Evolutionary conservation across 1,284 basidiomycete species (phyloP), one percentile per base, ranked within the genome.

Genomic region (Hortiboletus rubellus): DNA sequence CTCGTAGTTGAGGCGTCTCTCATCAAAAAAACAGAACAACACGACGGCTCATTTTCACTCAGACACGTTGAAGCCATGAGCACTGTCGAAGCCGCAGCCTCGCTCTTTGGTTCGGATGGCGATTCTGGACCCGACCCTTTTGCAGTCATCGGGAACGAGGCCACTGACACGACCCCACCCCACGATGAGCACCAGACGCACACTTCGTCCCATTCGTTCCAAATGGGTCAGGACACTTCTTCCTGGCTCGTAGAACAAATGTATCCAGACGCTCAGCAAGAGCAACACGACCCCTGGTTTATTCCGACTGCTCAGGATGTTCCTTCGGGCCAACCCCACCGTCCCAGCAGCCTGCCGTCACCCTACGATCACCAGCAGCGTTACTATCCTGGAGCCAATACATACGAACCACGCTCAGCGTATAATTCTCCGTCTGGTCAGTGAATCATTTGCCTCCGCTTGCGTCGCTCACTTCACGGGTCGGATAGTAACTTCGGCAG

Each of bases 61-160:
- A 49, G 50, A 69, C 72, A 74, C 73, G 73, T 60, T 72, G 69
- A 60, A 72, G 54, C 67, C 62, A 88, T 87, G 85, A 81, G 77
- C 71, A 76, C 79, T 57, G 82, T 86, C 56, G 88, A 90, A 78
- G 84, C 87, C 64, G 90, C 89, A 48, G 87, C 89, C 54, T 84
- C 87, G 56, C 84, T 91, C 45, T 92, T 92, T 76, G 86, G 84
- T 52, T 74, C 81, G 45, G 80, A 83, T 30, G 76, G 60, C 46
- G 80, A 89, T 68, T 66, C 81, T 54, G 75, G 76, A 24, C 77
- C 79, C 38, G 88, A 90, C 74, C 83, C 83, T 44, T 91, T 91
- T 73, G 80, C 86, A 57, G 74, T 79, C 55, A 78, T 87, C 57
- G 86, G 83, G 43, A 73, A 70, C 62, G 71, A 74, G 54, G 67